These are phyloP conservation scores for Lipomyces spencermartinsiae DNA, from an alignment of 805 yeast species.

Conservation along the genomic window DNA sequence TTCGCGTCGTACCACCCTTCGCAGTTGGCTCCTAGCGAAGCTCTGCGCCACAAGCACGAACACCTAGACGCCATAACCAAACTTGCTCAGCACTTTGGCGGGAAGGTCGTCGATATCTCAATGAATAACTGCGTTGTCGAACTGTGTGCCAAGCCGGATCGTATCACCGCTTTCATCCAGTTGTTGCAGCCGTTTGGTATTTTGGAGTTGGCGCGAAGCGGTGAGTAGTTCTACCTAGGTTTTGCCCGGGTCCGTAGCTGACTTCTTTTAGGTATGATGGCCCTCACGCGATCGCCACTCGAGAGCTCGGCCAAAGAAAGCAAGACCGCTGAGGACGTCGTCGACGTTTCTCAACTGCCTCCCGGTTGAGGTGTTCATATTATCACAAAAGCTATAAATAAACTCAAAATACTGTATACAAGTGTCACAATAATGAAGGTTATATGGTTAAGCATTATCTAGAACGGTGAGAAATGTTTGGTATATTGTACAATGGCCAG, in stretches of 20 bases:
- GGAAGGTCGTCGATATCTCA: constrained; percentile 87
- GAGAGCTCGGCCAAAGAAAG: constrained; percentile 59
- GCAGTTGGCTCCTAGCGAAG: constrained; percentile 87
- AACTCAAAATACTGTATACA: background rate
- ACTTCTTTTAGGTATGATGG: constrained; percentile 68
- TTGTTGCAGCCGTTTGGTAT: constrained; percentile 95
- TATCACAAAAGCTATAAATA: background rate
- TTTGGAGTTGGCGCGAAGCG: constrained; percentile 94
- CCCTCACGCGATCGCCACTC: constrained; percentile 93
- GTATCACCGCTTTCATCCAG: constrained; percentile 84
- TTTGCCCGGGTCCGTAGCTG: background rate
- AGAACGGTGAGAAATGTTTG: background rate
- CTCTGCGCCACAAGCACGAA: constrained; percentile 89
- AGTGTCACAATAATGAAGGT: constrained; percentile 1
- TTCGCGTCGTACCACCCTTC: constrained; percentile 71
- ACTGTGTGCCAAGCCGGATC: constrained; percentile 89
- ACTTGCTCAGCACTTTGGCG: constrained; percentile 87
- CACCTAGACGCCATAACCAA: constrained; percentile 85
- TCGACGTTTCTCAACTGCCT: constrained; percentile 88
- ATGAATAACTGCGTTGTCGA: constrained; percentile 95
- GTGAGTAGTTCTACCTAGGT: constrained; percentile 47
- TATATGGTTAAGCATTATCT: background rate
- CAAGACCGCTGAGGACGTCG: constrained; percentile 66
- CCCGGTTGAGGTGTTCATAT: constrained; percentile 74
- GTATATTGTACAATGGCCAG: background rate